Evolutionary conservation across 2,329 filamentous ascomycete genomes (phyloP), one percentile per base, ranked within the genome.

Genomic region (Dactylellina parvicollis): DNA sequence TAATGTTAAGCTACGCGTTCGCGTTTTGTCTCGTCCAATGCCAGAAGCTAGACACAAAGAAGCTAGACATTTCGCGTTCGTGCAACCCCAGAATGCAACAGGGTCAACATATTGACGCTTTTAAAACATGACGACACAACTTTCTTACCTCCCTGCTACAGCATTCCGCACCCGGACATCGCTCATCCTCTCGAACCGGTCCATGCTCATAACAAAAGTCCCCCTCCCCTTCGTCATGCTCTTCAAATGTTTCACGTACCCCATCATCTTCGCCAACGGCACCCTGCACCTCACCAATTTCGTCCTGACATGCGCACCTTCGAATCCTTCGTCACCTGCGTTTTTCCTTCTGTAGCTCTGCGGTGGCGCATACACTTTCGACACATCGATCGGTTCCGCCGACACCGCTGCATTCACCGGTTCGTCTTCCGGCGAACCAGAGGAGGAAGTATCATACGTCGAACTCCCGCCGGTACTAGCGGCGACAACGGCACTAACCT

Each of bases 181-280:
- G 40, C 83, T 85, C 83, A 92, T 87, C 78, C 83, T 85, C 82
- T 91, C 89, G 80, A 91, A 92, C 36, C 85, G 84, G 82, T 91
- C 89, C 50, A 91, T 86, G 74, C 82, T 86, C 89, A 92, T 92
- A 3, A 91, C 87, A 79, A 91, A 92, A 1, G 89, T 91, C 0
- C 89, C 89, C 62, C 95, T 85, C 0, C 95, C 95, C 1, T 90
- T 91, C 2, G 94, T 99, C 83, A 96, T 85, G 81, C 92, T 93
- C 57, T 95, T 85, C 75, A 99, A 82, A 79, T 96, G 91, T 80
- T 92, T 92, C 77, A 98, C 84, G 80, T 98, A 99, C 42, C 94
- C 91, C 34, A 98, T 89, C 92, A 98, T 97, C 81, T 98, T 94
- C 82, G 95, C 96, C 77, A 98, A 84, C 30, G 95, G 95, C 26